Evolutionary conservation across 2,329 filamentous ascomycete genomes (phyloP).

Genomic region (Apiospora saccharicola): DNA sequence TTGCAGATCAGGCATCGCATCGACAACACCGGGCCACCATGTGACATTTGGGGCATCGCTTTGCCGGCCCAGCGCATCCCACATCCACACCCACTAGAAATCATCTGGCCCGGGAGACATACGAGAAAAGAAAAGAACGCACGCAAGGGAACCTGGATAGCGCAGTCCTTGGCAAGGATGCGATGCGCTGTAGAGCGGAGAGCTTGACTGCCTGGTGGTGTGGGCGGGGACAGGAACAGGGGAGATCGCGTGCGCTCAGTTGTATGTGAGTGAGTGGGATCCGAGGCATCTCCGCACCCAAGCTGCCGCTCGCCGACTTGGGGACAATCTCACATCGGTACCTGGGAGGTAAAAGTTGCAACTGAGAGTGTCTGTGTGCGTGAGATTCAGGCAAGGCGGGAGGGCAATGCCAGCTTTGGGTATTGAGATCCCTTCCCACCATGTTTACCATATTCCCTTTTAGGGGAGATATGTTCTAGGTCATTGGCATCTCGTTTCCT

Average conservation of each 20-base stretch:
- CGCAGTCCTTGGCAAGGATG: background rate
- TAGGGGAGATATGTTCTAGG: background rate
- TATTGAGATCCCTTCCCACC: background rate
- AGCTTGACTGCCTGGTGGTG: background rate
- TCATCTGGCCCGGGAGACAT: slow-evolving; percentile 5
- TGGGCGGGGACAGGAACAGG: background rate
- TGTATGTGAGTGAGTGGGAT: background rate
- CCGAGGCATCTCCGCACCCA: slow-evolving; percentile 1
- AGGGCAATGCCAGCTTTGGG: background rate
- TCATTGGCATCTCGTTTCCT: background rate
- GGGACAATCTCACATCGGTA: background rate
- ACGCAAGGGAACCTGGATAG: background rate
- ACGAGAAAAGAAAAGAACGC: background rate
- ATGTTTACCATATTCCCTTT: slow-evolving; percentile 1
- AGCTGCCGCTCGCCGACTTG: slow-evolving; percentile 3
- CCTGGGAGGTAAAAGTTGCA: background rate
- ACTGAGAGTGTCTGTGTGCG: background rate
- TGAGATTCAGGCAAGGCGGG: background rate
- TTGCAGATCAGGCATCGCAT: slow-evolving; percentile 10
- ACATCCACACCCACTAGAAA: background rate
- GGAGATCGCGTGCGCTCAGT: background rate
- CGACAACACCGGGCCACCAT: background rate
- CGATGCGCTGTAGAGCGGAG: background rate
- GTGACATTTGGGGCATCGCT: background rate
- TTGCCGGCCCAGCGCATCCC: background rate